Evolutionary conservation across 139 green algal genomes (phyloP).

Genomic region (Tetraselmis striata): DNA sequence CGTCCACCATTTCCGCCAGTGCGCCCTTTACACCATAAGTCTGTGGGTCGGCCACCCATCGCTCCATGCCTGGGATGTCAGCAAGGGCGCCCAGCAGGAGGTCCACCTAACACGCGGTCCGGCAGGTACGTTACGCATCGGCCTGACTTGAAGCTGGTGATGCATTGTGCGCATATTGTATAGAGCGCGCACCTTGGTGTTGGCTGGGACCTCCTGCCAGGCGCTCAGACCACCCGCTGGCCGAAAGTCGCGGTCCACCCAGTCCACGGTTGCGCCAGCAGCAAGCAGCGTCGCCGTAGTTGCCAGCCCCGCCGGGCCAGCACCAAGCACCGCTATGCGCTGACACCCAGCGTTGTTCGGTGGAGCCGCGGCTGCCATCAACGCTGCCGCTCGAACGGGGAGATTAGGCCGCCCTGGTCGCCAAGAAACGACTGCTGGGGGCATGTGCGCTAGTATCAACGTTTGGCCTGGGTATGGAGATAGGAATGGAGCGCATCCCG

Average conservation of each 20-base stretch:
- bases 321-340: background rate
- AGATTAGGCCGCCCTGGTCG: too few species aligned
- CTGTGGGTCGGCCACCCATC: background rate
- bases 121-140: too few species aligned
- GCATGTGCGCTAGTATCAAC: too few species aligned
- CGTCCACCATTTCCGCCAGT: background rate
- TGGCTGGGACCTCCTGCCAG: background rate
- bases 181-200: background rate
- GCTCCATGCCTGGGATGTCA: background rate
- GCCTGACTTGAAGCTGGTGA: too few species aligned
- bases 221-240: background rate
- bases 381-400: too few species aligned
- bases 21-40: background rate
- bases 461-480: too few species aligned
- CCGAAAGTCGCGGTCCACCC: background rate
- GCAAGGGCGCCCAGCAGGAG: background rate
- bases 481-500: too few species aligned
- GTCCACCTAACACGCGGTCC: too few species aligned
- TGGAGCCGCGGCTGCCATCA: too few species aligned
- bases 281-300: background rate
- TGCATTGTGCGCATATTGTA: too few species aligned
- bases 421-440: too few species aligned
- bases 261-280: background rate
- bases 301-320: background rate
- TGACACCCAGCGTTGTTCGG: too few species aligned